Conservation (phyloP, 306 rosid species). For the Phaseolus lunatus region DNA sequence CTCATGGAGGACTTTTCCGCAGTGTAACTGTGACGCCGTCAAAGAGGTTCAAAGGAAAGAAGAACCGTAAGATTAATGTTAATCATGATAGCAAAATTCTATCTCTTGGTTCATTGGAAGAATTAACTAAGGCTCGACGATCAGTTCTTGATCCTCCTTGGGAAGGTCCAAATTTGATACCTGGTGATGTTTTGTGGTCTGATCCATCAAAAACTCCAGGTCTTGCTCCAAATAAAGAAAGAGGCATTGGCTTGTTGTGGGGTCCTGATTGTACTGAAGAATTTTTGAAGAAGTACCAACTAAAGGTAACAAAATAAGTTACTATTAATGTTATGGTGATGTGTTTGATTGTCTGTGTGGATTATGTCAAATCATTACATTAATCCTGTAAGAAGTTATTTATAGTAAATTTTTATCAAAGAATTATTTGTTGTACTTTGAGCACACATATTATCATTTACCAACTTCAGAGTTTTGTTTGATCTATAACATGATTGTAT, state of each 20-base stretch:
- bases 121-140: slow-evolving; percentile 73
- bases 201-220: slow-evolving; percentile 83
- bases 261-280: slow-evolving; percentile 94
- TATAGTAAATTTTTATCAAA: slow-evolving; percentile 11
- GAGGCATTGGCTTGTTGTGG: slow-evolving; percentile 91
- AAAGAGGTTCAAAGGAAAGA: slow-evolving; percentile 81
- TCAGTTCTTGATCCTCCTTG: slow-evolving; percentile 96
- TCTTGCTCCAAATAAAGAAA: slow-evolving; percentile 81
- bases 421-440: slow-evolving; percentile 11
- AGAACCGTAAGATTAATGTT: slow-evolving; percentile 68
- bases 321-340: background rate
- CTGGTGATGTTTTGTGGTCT: slow-evolving; percentile 96
- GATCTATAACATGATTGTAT: slow-evolving; percentile 32
- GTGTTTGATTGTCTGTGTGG: slow-evolving; percentile 19
- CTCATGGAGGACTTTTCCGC: slow-evolving; percentile 95
- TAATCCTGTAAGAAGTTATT: background rate
- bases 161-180: slow-evolving; percentile 90
- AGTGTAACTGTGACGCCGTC: slow-evolving; percentile 59
- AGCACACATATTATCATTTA: slow-evolving; percentile 7
- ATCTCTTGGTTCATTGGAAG: slow-evolving; percentile 79
- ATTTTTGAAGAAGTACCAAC: slow-evolving; percentile 69
- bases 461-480: slow-evolving; percentile 28
- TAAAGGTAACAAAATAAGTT: slow-evolving; percentile 61
- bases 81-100: slow-evolving; percentile 55
- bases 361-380: slow-evolving; percentile 14